Conservation (phyloP, 1,284 basidiomycete genomes). For the Phellinidium pouzarii region DNA sequence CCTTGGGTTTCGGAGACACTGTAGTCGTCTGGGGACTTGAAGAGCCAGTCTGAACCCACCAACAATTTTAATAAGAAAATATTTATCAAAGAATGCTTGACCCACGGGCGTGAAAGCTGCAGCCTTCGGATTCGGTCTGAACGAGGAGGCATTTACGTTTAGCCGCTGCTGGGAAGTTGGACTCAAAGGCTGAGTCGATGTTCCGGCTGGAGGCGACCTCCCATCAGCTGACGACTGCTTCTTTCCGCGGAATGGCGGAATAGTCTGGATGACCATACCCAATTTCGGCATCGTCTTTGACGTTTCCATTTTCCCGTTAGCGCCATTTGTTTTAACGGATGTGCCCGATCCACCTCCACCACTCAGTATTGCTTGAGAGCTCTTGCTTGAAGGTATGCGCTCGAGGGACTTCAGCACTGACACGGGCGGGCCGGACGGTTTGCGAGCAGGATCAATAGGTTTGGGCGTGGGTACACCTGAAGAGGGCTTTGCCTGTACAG, state of each 20-base stretch:
- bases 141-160: slow-evolving; percentile 72
- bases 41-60: slow-evolving; percentile 12
- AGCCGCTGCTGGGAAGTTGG: slow-evolving; percentile 37
- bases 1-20: slow-evolving; percentile 55
- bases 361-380: slow-evolving; percentile 2
- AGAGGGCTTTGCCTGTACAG: slow-evolving; percentile 29
- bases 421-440: slow-evolving; percentile 8
- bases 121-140: slow-evolving; percentile 79
- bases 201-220: slow-evolving; percentile 22
- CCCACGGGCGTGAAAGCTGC: slow-evolving; percentile 66
- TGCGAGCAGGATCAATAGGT: slow-evolving; percentile 14
- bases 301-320: slow-evolving; percentile 9
- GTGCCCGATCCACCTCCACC: neutral
- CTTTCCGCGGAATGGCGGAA: slow-evolving; percentile 87
- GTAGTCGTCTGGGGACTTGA: slow-evolving; percentile 12
- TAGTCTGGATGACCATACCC: slow-evolving; percentile 76
- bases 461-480: slow-evolving; percentile 20
- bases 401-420: slow-evolving; percentile 12
- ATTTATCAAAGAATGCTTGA: slow-evolving; percentile 18
- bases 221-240: slow-evolving; percentile 25
- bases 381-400: slow-evolving; percentile 16
- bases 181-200: slow-evolving; percentile 36
- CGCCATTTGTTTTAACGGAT: slow-evolving; percentile 6
- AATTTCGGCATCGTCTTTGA: slow-evolving; percentile 27
- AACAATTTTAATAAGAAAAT: slow-evolving; percentile 1